phyloP scores from a whole-genome alignment of 2,329 filamentous ascomycete genomes.

The Elsinoe fawcettii region DNA sequence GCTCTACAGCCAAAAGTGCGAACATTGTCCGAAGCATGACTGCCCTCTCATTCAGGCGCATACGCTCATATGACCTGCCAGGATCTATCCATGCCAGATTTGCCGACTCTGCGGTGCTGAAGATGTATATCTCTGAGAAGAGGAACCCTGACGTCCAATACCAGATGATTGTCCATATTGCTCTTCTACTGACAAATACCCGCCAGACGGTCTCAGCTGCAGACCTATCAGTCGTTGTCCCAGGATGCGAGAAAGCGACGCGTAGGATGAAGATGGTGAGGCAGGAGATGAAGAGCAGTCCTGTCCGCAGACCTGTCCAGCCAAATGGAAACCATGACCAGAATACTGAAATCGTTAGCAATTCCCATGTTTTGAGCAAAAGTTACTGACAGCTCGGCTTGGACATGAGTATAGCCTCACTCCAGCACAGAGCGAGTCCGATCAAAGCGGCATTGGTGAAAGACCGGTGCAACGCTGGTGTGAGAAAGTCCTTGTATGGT shows the following conservation, averaged over 20 bases:
- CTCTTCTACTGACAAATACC: constrained; percentile 51
- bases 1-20: constrained; percentile 58
- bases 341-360: constrained; percentile 48
- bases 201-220: constrained; percentile 56
- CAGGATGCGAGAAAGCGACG: constrained; percentile 46
- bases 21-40: constrained; percentile 71
- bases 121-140: constrained; percentile 75
- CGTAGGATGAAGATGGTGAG: constrained; percentile 76
- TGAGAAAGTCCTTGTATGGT: constrained; percentile 83
- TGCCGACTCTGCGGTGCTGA: constrained; percentile 52
- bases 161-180: constrained; percentile 63
- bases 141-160: constrained; percentile 71
- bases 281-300: constrained; percentile 67
- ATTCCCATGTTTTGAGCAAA: background rate
- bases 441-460: constrained; percentile 71
- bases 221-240: constrained; percentile 57
- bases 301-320: constrained; percentile 62
- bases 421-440: constrained; percentile 63
- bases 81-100: constrained; percentile 67
- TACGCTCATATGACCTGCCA: constrained; percentile 56
- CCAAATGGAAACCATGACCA: constrained; percentile 86
- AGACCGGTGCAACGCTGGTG: constrained; percentile 76
- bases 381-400: constrained; percentile 58
- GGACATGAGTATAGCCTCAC: constrained; percentile 62
- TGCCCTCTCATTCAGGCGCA: constrained; percentile 75